These are phyloP conservation scores for Ogataea siamensis DNA, from an alignment of 805 yeast species.

Conservation along the genomic window DNA sequence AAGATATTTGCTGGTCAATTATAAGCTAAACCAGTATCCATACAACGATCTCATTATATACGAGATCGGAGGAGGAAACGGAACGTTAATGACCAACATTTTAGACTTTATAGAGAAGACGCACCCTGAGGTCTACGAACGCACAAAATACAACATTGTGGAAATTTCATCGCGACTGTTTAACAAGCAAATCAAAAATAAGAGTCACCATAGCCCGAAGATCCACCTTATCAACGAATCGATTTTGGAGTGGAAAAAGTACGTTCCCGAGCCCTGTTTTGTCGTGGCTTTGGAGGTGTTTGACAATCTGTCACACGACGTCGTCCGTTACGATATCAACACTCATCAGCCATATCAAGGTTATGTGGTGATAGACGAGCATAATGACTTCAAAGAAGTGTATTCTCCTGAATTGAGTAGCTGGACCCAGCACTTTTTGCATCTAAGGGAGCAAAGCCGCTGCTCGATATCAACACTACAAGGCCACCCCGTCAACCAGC, in stretches of 20 bases:
- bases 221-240: slow-evolving; percentile 71
- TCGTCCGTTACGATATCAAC: slow-evolving; percentile 66
- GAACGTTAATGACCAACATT: slow-evolving; percentile 76
- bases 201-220: slow-evolving; percentile 45
- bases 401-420: slow-evolving; percentile 60
- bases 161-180: slow-evolving; percentile 69
- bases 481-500: slow-evolving; percentile 61
- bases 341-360: slow-evolving; percentile 75
- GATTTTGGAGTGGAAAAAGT: slow-evolving; percentile 67
- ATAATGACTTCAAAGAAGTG: slow-evolving; percentile 74
- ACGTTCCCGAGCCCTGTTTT: slow-evolving; percentile 64
- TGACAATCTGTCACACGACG: slow-evolving; percentile 82
- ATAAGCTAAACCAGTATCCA: slow-evolving; percentile 65
- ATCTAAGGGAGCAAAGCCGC: slow-evolving; percentile 49
- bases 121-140: slow-evolving; percentile 71
- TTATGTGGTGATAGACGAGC: slow-evolving; percentile 65
- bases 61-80: slow-evolving; percentile 91
- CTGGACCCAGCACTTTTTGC: slow-evolving; percentile 54
- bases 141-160: slow-evolving; percentile 67
- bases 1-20: slow-evolving; percentile 68
- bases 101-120: slow-evolving; percentile 57
- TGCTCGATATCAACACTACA: slow-evolving; percentile 31
- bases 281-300: slow-evolving; percentile 80
- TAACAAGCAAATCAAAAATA: slow-evolving; percentile 44
- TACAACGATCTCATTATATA: slow-evolving; percentile 71